Evolutionary conservation across 2,329 filamentous ascomycete genomes (phyloP), one percentile per base, ranked within the genome.

Genomic region (Teratosphaeria gauchensis): DNA sequence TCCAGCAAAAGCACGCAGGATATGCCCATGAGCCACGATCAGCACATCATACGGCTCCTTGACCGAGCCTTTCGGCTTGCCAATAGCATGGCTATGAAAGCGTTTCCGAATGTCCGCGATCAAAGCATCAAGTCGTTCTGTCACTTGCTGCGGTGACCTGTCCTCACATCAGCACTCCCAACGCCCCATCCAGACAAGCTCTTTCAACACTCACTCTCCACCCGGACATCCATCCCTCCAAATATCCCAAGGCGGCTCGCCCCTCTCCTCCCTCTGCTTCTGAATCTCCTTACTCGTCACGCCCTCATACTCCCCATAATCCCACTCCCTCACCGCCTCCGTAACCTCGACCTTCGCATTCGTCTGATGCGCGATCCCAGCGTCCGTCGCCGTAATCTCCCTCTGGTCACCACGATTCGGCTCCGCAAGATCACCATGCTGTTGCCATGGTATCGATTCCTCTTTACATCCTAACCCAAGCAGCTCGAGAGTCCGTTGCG

Each of bases 21-120:
- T 92, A 75, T 96, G 92, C 0, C 92, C 92, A 71, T 96, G 92
- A 24, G 90, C 92, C 5, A 96, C 90, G 54, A 96, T 79, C 28
- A 92, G 73, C 19, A 92, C 84, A 72, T 92, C 89, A 16, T 82
- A 76, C 30, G 76, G 82, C 57, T 69, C 62, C 3, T 56, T 56
- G 4, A 69, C 68, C 30, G 62, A 60, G 2, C 65, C 68, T 16
- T 74, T 76, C 11, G 75, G 69, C 65, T 81, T 79, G 8, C 81
- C 81, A 64, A 92, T 86, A 24, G 69, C 67, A 31, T 68, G 66
- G 1, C 62, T 62, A 58, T 78, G 77, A 57, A 71, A 78, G 28
- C 70, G 70, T 28, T 80, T 74, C 21, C 89, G 80, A 59, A 96
- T 89, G 33, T 92, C 87, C 14, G 75, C 71, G 66, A 96, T 95